These are phyloP conservation scores for Arabis hirsuta DNA, from an alignment of 345 rosid species.

Conservation along the genomic window DNA sequence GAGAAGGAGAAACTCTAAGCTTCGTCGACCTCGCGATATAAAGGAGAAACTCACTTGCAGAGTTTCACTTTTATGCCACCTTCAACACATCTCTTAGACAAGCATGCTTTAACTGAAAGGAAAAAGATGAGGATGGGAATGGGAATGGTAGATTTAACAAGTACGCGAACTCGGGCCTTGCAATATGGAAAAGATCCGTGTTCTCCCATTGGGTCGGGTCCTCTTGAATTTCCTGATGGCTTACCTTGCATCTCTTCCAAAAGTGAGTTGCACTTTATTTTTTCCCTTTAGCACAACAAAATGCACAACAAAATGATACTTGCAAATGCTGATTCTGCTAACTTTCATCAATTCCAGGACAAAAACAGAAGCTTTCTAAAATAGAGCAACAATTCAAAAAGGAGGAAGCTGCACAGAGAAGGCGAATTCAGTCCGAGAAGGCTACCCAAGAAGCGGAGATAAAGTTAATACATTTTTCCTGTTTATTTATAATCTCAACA, in stretches of 20 bases:
- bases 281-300: background rate
- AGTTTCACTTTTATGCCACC: constrained; percentile 41
- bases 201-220: constrained; percentile 43
- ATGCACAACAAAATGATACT: background rate
- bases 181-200: constrained; percentile 58
- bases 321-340: constrained; percentile 20
- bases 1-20: constrained; percentile 59
- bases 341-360: constrained; percentile 47
- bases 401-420: constrained; percentile 73
- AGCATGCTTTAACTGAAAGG: constrained; percentile 43
- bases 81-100: constrained; percentile 47
- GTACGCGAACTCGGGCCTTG: constrained; percentile 62
- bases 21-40: constrained; percentile 54
- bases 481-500: constrained; percentile 2
- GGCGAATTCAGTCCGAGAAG: constrained; percentile 74
- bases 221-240: constrained; percentile 74
- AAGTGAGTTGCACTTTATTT: constrained; percentile 52
- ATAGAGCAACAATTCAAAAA: constrained; percentile 75
- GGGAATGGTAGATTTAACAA: constrained; percentile 43
- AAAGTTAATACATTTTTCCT: background rate
- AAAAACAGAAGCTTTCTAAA: constrained; percentile 72
- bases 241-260: constrained; percentile 63
- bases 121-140: constrained; percentile 50
- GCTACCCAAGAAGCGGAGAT: constrained; percentile 85
- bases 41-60: constrained; percentile 26